Base-by-base conservation (phyloP, 306 rosid species). In the Corylus heterophylla region DNA sequence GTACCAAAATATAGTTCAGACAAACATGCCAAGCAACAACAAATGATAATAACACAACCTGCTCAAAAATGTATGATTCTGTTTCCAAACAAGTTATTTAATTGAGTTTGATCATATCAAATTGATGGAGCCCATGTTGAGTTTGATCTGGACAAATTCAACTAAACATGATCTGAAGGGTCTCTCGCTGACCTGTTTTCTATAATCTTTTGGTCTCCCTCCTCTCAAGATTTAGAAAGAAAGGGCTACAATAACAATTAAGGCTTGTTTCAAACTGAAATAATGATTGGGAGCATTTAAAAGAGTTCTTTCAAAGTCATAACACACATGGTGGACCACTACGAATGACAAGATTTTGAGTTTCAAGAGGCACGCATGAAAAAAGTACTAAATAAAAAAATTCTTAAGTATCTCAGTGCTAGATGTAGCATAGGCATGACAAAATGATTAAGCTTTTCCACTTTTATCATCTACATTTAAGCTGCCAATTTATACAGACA, bases 361-460 rank as follows among this genome's bases (percentile, higher is more conserved):
- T 71, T 64, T 44, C 39, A 54, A 25, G 73, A 56, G 44, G 42
- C n/a, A 48, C 22, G 72, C 55, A 42, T 17, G 63, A 61, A 74
- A 47, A 47, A 77, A 67, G 27, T 54, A 70, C 64, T 29, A 78
- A 73, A 18, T 22, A 35, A 42, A 63, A 9, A 42, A 50, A 72
- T 64, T 54, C 39, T 18, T 42, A 25, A 51, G 35, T 73, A 71
- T 29, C 51, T 55, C 56, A 37, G 42, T 50, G 14, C 70, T 20
- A 78, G 48, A n/a, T 39, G 49, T 68, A 51, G 63, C 62, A 68
- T 22, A 48, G 74, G 59, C 78, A 75, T 70, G 63, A 61, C 22
- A 62, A 74, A 76, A 48, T 64, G 75, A 73, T 42, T 73, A 58
- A 71, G 51, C 49, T 54, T 71, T 67, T 5, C 45, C 45, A 42